These are phyloP conservation scores for Tulasnella sp. DNA, from an alignment of 768 basidiomycete species.

Conservation along the genomic window DNA sequence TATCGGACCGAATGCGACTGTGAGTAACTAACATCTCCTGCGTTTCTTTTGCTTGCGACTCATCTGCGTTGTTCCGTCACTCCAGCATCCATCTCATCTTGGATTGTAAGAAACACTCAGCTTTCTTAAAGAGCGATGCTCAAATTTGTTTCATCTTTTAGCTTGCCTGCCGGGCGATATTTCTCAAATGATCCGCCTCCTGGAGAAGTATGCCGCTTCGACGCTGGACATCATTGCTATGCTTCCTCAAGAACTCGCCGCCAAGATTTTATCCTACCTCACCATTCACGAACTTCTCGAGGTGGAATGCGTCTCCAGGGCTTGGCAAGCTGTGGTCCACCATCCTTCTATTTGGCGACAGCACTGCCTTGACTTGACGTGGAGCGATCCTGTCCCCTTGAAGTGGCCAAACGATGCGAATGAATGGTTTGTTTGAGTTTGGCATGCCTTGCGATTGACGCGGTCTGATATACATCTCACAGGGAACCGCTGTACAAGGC, in stretches of 20 bases:
- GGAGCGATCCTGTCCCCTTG: constrained; percentile 34
- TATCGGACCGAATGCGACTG: constrained; percentile 75
- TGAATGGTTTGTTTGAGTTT: constrained; percentile 63
- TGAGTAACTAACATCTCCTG: constrained; percentile 47
- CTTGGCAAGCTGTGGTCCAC: constrained; percentile 53
- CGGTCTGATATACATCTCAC: not conserved
- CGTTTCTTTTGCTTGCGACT: not conserved
- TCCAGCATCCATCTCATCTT: constrained; percentile 63
- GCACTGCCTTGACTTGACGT: constrained; percentile 58
- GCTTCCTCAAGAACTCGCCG: constrained; percentile 65
- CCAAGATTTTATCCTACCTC: constrained; percentile 63
- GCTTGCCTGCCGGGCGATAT: constrained; percentile 86
- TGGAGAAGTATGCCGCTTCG: constrained; percentile 81
- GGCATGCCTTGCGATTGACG: not conserved
- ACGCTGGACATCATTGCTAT: constrained; percentile 81
- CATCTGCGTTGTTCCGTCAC: not conserved
- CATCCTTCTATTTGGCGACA: constrained; percentile 77
- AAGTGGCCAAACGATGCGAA: constrained; percentile 52
- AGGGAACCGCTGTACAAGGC: constrained; percentile 76
- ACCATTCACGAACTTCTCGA: constrained; percentile 64
- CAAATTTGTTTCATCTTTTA: constrained; percentile 42
- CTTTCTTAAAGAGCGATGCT: constrained; percentile 13
- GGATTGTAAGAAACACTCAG: constrained; percentile 52
- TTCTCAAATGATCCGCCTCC: constrained; percentile 75
- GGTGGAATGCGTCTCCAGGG: constrained; percentile 57